Conservation (phyloP, 495 filamentous ascomycete species). For the Podospora comata region DNA sequence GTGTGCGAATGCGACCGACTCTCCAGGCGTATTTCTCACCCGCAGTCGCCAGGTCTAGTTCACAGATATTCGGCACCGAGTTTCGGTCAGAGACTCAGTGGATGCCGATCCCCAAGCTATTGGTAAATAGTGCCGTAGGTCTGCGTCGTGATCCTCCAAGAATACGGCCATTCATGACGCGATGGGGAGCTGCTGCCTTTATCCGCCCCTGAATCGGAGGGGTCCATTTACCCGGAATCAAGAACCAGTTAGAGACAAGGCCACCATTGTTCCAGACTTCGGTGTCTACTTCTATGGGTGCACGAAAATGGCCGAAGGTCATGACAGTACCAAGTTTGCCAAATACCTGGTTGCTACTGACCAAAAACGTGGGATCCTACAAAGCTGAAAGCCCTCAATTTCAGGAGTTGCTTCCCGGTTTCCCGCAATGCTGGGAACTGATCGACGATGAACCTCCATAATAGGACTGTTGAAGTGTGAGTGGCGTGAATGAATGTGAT, state of each 20-base stretch:
- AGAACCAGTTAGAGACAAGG: background rate
- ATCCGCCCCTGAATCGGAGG: constrained; percentile 3
- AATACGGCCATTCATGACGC: background rate
- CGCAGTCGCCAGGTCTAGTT: background rate
- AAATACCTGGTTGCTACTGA: background rate
- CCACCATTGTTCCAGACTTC: background rate
- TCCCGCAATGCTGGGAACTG: background rate
- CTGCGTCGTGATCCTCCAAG: background rate
- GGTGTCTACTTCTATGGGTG: background rate
- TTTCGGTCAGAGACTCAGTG: background rate
- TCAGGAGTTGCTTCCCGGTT: background rate
- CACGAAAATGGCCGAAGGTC: background rate
- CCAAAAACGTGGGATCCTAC: background rate
- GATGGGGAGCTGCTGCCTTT: constrained; percentile 2
- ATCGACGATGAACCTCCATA: background rate
- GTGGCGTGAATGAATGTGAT: background rate
- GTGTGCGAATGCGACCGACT: constrained; percentile 5
- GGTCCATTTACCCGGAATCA: constrained; percentile 2
- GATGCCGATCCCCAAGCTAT: constrained; percentile 10
- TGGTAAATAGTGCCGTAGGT: constrained; percentile 6
- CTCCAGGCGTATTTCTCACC: background rate
- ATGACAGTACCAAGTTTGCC: background rate
- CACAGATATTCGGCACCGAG: constrained; percentile 6
- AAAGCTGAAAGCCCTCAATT: background rate
- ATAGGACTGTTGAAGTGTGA: background rate